Percentiles rank a stretch among this genome's conserved stretches.
Evolutionary conservation across 345 rosid species (phyloP).

Genomic region (Ricinus communis): DNA sequence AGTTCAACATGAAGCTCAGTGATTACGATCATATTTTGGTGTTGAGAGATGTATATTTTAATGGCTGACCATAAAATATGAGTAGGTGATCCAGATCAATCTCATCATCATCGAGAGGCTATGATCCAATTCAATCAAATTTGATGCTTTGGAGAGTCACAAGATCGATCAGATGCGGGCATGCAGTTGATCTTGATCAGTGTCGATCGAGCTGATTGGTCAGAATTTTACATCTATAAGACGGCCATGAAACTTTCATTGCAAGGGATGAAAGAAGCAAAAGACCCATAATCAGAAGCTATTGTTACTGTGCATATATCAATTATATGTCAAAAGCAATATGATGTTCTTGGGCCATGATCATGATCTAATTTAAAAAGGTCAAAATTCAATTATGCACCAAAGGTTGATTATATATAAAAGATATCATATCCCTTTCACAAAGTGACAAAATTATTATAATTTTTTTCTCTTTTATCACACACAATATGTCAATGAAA

Average conservation of each 20-base stretch:
- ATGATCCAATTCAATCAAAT: slow-evolving; percentile 19
- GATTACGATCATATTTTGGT: slow-evolving; percentile 3
- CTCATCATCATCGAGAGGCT: slow-evolving; percentile 9
- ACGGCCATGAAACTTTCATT: background rate
- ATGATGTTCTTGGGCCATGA: background rate
- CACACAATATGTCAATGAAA: too few species aligned
- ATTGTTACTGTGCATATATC: background rate
- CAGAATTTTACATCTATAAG: background rate
- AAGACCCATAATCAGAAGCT: background rate
- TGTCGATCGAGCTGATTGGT: background rate
- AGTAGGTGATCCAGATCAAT: slow-evolving; percentile 19
- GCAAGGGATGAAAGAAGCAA: slow-evolving; percentile 1
- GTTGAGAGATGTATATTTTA: background rate
- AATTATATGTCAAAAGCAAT: background rate
- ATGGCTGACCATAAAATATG: slow-evolving; percentile 10
- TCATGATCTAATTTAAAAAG: background rate
- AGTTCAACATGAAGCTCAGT: slow-evolving; percentile 22
- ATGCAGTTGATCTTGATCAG: background rate
- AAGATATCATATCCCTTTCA: too few species aligned
- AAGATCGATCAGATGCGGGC: background rate
- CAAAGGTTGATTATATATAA: too few species aligned
- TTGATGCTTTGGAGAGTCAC: slow-evolving; percentile 2
- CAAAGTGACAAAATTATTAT: too few species aligned
- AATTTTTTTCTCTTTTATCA: too few species aligned
- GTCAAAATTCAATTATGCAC: background rate